Base-by-base conservation (phyloP, 345 rosid species). In the Geranium brycei region DNA sequence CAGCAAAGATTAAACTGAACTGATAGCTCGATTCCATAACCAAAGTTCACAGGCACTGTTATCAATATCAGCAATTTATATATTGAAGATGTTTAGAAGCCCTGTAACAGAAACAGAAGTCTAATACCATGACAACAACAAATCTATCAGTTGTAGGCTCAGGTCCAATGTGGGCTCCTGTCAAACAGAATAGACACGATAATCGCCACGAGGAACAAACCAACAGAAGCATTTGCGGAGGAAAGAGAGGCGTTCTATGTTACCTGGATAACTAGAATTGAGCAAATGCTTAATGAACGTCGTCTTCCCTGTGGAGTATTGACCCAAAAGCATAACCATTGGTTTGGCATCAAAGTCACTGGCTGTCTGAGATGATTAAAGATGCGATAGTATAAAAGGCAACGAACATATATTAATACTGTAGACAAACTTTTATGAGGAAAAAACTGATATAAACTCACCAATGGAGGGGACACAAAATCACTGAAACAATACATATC, bases 61-160 rank as follows among this genome's bases (percentile, higher is more conserved):
- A 23, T 23, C 28, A 23, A 23, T 23, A 23, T 23, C 28, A 23
- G 28, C 28, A 23, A 2, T 23, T 23, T 23, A 23, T 23, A 23
- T 23, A 23, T 23, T 23, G 2, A 23, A 23, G 28, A 23, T 1
- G 28, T 23, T 23, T 23, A 23, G 28, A 23, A 23, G 28, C 28
- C 28, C 28, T 2, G 28, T 23, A 23, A 59, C 17, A 73, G 61
- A 53, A 67, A 17, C 31, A 31, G 57, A 64, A 10, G 38, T 14
- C 31, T 31, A 69, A 66, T 93, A 93, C 97, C 97, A 86, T 90
- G 67, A 93, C 96, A 64, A 88, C 97, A 61, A 90, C 95, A 83
- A 93, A 93, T 87, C 97, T 85, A 79, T 93, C 99, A 7, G 97
- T 93, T 5, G 97, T 93, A 17, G 99, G 99, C 64, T 93, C 99